Evolutionary conservation across 257 asterid species (phyloP).

Genomic region (Solanum arcanum): DNA sequence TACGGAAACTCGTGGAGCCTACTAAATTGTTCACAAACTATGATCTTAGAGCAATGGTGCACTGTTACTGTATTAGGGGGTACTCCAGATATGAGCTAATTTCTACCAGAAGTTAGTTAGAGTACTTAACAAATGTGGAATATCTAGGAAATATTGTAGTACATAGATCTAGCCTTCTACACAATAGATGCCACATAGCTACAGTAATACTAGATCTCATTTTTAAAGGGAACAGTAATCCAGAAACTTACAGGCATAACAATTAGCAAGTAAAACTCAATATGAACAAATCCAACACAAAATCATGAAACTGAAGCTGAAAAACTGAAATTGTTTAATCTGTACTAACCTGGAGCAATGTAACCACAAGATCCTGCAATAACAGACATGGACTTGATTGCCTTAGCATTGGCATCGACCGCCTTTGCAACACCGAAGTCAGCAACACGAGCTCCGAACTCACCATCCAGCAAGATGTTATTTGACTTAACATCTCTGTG

Average conservation of each 20-base stretch:
- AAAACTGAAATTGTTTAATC: not conserved
- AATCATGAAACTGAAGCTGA: not conserved
- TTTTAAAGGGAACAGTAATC: not conserved
- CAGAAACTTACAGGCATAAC: not conserved
- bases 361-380: constrained; percentile 99
- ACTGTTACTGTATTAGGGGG: not conserved
- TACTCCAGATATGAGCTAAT: not conserved
- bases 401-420: constrained; percentile 58
- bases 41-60: not conserved
- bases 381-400: constrained; percentile 68
- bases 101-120: not conserved
- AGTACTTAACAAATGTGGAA: not conserved
- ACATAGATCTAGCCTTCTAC: not conserved
- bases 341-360: constrained; percentile 77
- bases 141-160: not conserved
- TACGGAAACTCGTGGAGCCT: not conserved
- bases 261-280: not conserved
- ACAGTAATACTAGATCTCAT: not conserved
- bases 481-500: constrained; percentile 90
- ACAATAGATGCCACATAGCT: not conserved
- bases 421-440: constrained; percentile 93
- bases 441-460: constrained; percentile 81
- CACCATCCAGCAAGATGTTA: constrained; percentile 69
- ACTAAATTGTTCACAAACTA: not conserved
- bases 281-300: not conserved